Base-by-base conservation (phyloP, 176 grass and related monocot genomes). In the Oryza brachyantha region DNA sequence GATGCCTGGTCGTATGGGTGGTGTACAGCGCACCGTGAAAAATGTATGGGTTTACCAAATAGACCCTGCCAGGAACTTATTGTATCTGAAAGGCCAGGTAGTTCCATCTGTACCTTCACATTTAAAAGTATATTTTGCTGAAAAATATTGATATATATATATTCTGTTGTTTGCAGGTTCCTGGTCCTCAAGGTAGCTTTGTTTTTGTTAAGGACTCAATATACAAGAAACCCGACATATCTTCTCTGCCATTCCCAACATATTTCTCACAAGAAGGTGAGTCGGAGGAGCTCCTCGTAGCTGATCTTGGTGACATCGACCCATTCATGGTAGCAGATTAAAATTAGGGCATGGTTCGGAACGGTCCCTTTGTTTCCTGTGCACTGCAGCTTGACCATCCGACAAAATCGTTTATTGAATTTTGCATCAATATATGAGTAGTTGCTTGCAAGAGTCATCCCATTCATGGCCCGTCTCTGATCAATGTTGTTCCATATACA, bases 31-130 rank as follows among this genome's bases (percentile, higher is more conserved):
- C 13, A 99, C 92, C 0, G 90, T 96, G 40, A 93, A 99, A 82
- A 99, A 99, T 88, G 96, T 99, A 36, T 99, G 96, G 96, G 81
- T 96, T 62, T 99, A 99, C 57, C 93, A 96, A 93, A 93, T 96
- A 59, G 92, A 96, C 24, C 96, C 96, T 50, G 86, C 86, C n/a
- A 92, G 96, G 88, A 99, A 99, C 69, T 85, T 99, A 14, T 88
- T 99, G 55, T 95, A 86, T 87, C 77, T 96, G 66, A 99, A 85
- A 87, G 96, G 96, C 72, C 96, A 99, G 92, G 96, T 99, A 89
- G 58, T 40, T 58, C 32, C 27, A 35, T 48, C 43, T 58, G 36
- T 70, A 66, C 52, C 52, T 57, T 24, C 7, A 3, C 8, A 57
- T 13, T 13, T 41, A 26, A 13, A 5, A 64, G 8, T 31, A 60